phyloP scores from a whole-genome alignment of 148 eudicot genomes.

The Rhododendron mucronatum region DNA sequence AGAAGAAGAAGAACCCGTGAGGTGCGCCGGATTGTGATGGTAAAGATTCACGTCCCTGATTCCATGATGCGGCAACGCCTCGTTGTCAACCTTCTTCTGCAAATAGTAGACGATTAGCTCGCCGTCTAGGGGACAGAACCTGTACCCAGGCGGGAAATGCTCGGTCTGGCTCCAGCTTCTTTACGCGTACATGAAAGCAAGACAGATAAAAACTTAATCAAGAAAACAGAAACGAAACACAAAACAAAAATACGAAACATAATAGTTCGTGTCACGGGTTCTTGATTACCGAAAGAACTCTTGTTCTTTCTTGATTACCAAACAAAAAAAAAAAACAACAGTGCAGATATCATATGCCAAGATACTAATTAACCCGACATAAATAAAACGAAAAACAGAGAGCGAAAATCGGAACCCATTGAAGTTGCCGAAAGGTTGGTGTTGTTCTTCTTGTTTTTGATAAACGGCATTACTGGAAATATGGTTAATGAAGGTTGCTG shows the following conservation, averaged over 20 bases:
- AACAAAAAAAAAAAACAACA: too few species aligned
- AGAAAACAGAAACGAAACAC: not conserved
- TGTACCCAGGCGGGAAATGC: conserved; percentile 14
- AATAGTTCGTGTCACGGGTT: too few species aligned
- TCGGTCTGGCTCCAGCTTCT: not conserved
- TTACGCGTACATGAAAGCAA: not conserved
- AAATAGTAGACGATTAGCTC: conserved; percentile 24
- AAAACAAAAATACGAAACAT: too few species aligned
- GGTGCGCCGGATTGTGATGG: conserved; percentile 1
- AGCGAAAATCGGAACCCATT: not conserved
- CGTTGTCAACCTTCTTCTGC: conserved; percentile 12
- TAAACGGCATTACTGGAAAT: not conserved
- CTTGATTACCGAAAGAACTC: too few species aligned
- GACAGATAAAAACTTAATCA: not conserved
- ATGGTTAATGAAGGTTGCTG: not conserved
- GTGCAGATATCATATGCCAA: not conserved
- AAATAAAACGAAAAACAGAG: not conserved
- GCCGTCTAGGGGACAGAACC: conserved; percentile 13
- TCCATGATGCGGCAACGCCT: conserved; percentile 4
- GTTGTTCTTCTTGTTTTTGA: not conserved
- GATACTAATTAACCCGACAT: not conserved
- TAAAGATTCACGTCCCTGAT: conserved; percentile 19
- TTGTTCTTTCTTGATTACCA: not conserved
- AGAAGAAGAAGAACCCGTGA: conserved; percentile 3
- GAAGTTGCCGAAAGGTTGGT: not conserved